phyloP scores from a whole-genome alignment of 2,329 filamentous ascomycete species.

The Penicillium sp. region DNA sequence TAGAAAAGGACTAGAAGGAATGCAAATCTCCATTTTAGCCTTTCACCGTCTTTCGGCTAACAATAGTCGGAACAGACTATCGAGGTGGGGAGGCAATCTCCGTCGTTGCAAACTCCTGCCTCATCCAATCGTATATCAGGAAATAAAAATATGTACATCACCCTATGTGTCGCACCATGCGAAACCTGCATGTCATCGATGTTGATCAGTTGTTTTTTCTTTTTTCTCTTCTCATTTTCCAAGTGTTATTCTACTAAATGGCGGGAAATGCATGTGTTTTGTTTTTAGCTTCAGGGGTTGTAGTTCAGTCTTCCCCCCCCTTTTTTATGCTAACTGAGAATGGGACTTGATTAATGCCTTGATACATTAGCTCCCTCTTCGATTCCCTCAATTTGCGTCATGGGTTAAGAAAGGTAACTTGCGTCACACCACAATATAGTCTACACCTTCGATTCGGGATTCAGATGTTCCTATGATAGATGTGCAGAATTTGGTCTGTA shows the following conservation, averaged over 20 bases:
- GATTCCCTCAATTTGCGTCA: neutral
- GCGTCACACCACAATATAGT: conserved; percentile 6
- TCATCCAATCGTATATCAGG: neutral
- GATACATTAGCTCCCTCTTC: neutral
- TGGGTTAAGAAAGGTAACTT: neutral
- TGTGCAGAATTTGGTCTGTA: neutral
- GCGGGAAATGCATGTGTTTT: neutral
- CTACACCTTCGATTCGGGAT: no score
- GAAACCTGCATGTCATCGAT: conserved; percentile 14
- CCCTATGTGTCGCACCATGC: conserved; percentile 11
- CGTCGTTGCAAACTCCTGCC: neutral
- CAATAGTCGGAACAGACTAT: conserved; percentile 25
- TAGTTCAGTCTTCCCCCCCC: conserved; percentile 1
- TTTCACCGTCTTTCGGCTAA: conserved; percentile 28
- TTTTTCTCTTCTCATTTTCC: neutral
- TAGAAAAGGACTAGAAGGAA: conserved; percentile 38
- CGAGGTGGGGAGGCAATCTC: conserved; percentile 16
- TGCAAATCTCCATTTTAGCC: conserved; percentile 27
- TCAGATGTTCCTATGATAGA: neutral
- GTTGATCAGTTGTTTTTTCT: neutral
- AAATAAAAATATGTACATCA: conserved; percentile 3
- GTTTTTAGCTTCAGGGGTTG: conserved; percentile 6
- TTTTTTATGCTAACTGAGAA: conserved; percentile 14
- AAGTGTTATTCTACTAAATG: neutral
- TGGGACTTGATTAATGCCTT: neutral